Conservation (phyloP, 129 eudicot species). For the Kitagawia praeruptora region DNA sequence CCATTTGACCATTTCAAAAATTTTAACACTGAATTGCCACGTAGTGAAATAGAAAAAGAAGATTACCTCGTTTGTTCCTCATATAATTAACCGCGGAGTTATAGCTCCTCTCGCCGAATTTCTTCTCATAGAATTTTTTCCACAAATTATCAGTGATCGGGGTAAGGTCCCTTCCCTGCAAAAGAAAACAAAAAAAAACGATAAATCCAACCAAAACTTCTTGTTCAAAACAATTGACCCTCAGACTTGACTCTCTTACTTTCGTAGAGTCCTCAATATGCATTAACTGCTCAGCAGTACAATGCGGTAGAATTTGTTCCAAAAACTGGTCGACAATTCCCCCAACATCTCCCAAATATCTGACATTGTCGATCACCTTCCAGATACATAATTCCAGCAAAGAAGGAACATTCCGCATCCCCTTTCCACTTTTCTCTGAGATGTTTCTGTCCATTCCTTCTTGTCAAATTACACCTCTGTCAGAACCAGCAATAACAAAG, state of each 20-base stretch:
- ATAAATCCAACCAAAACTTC: background rate
- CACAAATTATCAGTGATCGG: conserved; percentile 70
- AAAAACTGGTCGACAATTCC: conserved; percentile 48
- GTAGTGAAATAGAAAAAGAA: too few relatives aligned
- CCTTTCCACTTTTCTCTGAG: background rate
- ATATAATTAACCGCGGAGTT: conserved; percentile 44
- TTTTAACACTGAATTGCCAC: too few relatives aligned
- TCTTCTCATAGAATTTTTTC: conserved; percentile 55
- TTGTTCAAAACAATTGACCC: background rate
- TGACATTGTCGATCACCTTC: conserved; percentile 62
- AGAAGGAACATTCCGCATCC: conserved; percentile 40
- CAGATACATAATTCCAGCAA: conserved; percentile 79
- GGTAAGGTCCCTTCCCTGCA: conserved; percentile 80
- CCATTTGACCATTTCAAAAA: too few relatives aligned
- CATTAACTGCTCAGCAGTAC: conserved; percentile 72
- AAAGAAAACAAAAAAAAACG: background rate
- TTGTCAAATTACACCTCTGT: too few relatives aligned
- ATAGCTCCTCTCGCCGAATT: conserved; percentile 43
- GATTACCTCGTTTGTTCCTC: conserved; percentile 23
- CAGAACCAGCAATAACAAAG: too few relatives aligned
- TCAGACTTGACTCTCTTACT: conserved; percentile 23
- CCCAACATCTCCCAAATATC: conserved; percentile 84
- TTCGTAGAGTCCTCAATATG: conserved; percentile 61
- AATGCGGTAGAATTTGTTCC: conserved; percentile 72
- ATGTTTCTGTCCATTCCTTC: too few relatives aligned